These are phyloP conservation scores for Xerocomus brunneocitrinus DNA, from an alignment of 768 basidiomycete genomes.

Conservation along the genomic window DNA sequence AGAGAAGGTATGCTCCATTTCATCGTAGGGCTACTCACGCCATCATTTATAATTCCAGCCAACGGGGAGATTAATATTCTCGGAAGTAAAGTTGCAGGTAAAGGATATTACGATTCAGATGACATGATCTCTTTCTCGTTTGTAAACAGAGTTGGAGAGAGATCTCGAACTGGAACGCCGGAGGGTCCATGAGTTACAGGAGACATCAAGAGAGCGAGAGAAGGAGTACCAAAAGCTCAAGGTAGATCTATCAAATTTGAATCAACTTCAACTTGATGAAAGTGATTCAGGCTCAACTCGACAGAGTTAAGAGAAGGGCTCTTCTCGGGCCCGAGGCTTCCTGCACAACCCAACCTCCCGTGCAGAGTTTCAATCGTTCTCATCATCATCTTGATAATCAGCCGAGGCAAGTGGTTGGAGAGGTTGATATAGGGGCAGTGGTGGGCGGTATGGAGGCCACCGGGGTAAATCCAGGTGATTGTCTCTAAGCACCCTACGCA, in stretches of 20 bases:
- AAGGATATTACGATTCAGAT: background rate
- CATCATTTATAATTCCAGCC: slow-evolving; percentile 38
- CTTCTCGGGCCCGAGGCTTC: slow-evolving; percentile 48
- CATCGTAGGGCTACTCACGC: background rate
- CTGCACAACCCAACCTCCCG: slow-evolving; percentile 13
- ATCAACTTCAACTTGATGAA: background rate
- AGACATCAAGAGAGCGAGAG: slow-evolving; percentile 69
- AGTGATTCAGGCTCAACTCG: slow-evolving; percentile 56
- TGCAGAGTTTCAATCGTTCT: slow-evolving; percentile 13
- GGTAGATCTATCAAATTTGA: slow-evolving; percentile 31
- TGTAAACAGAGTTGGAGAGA: slow-evolving; percentile 60
- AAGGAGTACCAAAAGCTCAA: slow-evolving; percentile 88
- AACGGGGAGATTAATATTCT: slow-evolving; percentile 73
- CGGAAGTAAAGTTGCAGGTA: slow-evolving; percentile 64
- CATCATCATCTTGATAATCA: slow-evolving; percentile 18
- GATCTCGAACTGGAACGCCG: slow-evolving; percentile 78
- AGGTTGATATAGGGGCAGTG: slow-evolving; percentile 49
- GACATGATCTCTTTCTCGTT: slow-evolving; percentile 3
- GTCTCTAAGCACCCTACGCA: background rate
- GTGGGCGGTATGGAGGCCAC: slow-evolving; percentile 63
- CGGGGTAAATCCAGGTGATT: slow-evolving; percentile 39
- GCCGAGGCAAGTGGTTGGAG: slow-evolving; percentile 15
- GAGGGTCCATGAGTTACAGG: slow-evolving; percentile 69
- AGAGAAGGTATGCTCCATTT: slow-evolving; percentile 58
- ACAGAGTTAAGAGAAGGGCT: slow-evolving; percentile 79